phyloP scores from a whole-genome alignment of 352 stramenopile species.

The Thalassiosira mediterranea region DNA sequence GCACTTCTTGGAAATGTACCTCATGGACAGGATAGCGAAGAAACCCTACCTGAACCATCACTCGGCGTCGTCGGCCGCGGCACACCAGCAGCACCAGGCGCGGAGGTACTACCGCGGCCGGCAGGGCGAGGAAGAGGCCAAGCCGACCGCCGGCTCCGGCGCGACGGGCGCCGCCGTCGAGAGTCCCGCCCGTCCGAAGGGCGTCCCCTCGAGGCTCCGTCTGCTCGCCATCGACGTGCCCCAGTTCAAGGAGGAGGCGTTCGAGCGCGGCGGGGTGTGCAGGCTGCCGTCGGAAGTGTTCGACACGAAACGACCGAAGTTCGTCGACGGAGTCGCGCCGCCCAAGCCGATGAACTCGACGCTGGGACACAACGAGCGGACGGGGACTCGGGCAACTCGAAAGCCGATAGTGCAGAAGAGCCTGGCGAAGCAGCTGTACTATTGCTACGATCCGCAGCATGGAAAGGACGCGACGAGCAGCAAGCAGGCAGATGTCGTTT shows the following conservation, averaged over 20 bases:
- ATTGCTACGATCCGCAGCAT: conserved; percentile 35
- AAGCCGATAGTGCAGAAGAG: conserved; percentile 70
- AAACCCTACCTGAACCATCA: conserved; percentile 68
- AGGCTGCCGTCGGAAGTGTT: conserved; percentile 43
- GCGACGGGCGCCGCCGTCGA: not conserved
- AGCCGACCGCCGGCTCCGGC: not conserved
- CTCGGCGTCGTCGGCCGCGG: not conserved
- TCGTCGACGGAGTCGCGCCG: conserved; percentile 42
- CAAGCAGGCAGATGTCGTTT: conserved; percentile 6
- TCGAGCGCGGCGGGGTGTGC: conserved; percentile 33
- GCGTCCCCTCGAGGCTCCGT: conserved; percentile 60
- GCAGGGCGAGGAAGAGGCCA: conserved; percentile 2
- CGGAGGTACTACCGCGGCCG: not conserved
- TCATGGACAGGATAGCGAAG: conserved; percentile 73
- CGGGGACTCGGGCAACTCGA: conserved; percentile 15
- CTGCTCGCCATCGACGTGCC: conserved; percentile 71
- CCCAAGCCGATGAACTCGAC: conserved; percentile 23
- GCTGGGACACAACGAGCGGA: conserved; percentile 7
- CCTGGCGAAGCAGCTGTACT: conserved; percentile 57
- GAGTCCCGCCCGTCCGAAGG: conserved; percentile 49
- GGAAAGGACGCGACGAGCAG: not conserved
- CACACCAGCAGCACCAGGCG: not conserved
- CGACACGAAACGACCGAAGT: conserved; percentile 11
- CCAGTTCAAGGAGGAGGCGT: conserved; percentile 61
- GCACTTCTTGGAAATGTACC: conserved; percentile 48